Base-by-base conservation (phyloP, 805 yeast species). In the Metschnikowia lochheadii region DNA sequence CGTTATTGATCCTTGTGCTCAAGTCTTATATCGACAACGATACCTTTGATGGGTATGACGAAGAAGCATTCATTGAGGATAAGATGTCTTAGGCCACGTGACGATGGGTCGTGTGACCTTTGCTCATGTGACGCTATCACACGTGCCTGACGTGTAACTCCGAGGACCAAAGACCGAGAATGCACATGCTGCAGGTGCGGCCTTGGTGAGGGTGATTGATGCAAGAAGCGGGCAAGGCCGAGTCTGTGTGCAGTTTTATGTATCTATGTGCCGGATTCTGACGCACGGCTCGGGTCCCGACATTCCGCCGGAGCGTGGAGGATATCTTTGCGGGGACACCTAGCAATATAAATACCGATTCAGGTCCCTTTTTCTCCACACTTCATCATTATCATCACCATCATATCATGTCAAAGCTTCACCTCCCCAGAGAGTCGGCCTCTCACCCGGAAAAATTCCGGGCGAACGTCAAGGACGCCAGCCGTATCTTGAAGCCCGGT, bases 1-100 rank as follows among this genome's bases (percentile, higher is more conserved):
- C 80, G 3, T 46, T 62, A 3, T 26, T 61, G 20, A 60, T 66
- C 44, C 49, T 69, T n/a, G 46, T 55, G 1, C 40, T 63, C 48
- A 62, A 62, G 48, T 3, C 36, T 1, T 54, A 49, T 40, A 52
- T 57, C 31, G 62, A 57, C 21, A 55, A 54, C 35, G 50, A 54
- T 13, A 66, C 44, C 36, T 59, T 56, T 11, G 62, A 59, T 7
- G 60, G 55, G 6, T 66, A 61, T 42, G 75, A 70, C 50, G 75
- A 70, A 55, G 75, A 70, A 49, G 61, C 55, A 61, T 55, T 68
- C 42, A 52, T 70, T 20, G 75, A 69, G 53, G 53, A 50, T 32
- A 56, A 56, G 48, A 43, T 32, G 32, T 45, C 49, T 11, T 53
- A 14, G 33, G 13, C 11, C 44, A 23, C 32, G 35, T 29, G 44